Conservation (phyloP, 2,329 filamentous ascomycete genomes). For the Phialocephala sp. region DNA sequence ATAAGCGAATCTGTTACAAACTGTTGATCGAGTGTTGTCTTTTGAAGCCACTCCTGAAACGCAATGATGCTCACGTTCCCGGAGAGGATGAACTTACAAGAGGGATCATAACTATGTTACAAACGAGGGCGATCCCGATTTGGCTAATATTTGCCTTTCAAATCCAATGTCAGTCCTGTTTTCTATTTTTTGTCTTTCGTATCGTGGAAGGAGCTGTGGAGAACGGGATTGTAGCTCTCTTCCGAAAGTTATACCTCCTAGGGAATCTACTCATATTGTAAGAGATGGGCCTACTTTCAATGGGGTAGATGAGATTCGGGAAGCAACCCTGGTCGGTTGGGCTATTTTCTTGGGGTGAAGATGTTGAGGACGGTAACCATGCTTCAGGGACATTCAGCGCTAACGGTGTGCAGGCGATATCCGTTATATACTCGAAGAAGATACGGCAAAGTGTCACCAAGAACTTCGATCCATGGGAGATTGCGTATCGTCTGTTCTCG, state of each 20-base stretch:
- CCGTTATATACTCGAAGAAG: constrained; percentile 41
- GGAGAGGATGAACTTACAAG: constrained; percentile 41
- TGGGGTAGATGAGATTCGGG: too few species aligned
- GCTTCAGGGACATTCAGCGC: neutral
- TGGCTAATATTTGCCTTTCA: constrained; percentile 42
- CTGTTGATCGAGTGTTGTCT: constrained; percentile 37
- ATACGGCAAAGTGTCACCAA: constrained; percentile 21
- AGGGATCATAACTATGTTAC: constrained; percentile 35
- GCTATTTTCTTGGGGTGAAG: too few species aligned
- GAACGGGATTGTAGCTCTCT: too few species aligned
- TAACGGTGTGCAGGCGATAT: constrained; percentile 33
- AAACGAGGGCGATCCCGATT: constrained; percentile 30
- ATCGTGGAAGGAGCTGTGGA: neutral
- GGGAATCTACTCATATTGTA: too few species aligned
- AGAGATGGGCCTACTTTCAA: neutral
- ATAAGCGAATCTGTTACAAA: constrained; percentile 32
- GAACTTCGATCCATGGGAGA: constrained; percentile 24
- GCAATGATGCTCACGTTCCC: constrained; percentile 22
- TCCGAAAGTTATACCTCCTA: too few species aligned
- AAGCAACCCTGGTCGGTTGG: too few species aligned
- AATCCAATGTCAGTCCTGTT: constrained; percentile 32
- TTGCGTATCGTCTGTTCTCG: constrained; percentile 17
- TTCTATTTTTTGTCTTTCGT: neutral
- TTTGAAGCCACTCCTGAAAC: constrained; percentile 40
- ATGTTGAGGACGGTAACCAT: neutral